These are phyloP conservation scores for Daedaleopsis nitida DNA, from an alignment of 768 basidiomycete genomes.

Conservation along the genomic window DNA sequence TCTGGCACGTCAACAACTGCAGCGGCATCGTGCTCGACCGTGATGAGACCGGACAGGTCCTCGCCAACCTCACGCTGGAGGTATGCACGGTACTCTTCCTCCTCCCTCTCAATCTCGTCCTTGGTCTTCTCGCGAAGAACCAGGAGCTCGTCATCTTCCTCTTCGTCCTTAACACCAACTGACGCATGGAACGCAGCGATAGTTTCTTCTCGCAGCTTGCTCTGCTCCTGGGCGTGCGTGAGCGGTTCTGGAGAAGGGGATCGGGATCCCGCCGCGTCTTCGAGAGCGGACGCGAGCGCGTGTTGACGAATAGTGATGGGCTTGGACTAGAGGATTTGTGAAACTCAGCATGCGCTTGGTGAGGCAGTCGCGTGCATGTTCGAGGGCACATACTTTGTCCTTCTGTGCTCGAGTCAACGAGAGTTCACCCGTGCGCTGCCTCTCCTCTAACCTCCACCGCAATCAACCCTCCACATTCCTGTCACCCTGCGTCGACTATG, in stretches of 20 bases:
- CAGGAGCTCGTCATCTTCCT: conserved; percentile 69
- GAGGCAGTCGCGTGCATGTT: too few relatives aligned
- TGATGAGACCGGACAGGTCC: conserved; percentile 69
- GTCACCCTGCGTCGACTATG: not conserved
- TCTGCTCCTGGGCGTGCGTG: conserved; percentile 82
- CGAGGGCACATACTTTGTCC: conserved; percentile 48
- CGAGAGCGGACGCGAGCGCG: conserved; percentile 63
- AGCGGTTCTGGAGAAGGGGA: conserved; percentile 52
- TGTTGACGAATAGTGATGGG: conserved; percentile 77
- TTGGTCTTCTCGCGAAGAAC: conserved; percentile 74
- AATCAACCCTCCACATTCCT: not conserved
- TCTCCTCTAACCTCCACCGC: conserved; percentile 59
- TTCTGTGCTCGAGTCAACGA: conserved; percentile 33
- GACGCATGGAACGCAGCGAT: conserved; percentile 77
- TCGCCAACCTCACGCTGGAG: conserved; percentile 80
- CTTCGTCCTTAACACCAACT: conserved; percentile 41
- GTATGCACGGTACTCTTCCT: conserved; percentile 84
- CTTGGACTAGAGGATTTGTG: conserved; percentile 50
- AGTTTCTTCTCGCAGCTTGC: conserved; percentile 73
- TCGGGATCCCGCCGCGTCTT: conserved; percentile 52
- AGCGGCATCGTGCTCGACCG: conserved; percentile 43
- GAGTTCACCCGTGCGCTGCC: conserved; percentile 45
- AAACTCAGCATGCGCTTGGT: too few relatives aligned
- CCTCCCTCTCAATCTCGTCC: conserved; percentile 76
- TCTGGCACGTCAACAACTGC: conserved; percentile 22